Evolutionary conservation across 2,329 filamentous ascomycete genomes (phyloP), one percentile per base, ranked within the genome.

Genomic region (Onygena corvina): DNA sequence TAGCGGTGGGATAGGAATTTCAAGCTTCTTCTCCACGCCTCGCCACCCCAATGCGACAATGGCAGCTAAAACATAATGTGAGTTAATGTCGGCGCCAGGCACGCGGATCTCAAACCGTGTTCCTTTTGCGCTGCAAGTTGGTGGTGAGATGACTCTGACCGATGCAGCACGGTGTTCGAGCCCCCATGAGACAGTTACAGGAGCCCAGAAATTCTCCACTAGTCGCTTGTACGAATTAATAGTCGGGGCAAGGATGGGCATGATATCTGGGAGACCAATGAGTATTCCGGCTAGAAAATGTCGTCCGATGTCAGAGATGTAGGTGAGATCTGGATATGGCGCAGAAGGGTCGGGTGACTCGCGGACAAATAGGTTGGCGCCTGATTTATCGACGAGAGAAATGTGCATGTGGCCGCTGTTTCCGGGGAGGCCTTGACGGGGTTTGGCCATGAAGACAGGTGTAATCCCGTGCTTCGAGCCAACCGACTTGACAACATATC

Each of bases 191-290:
- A 96, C 92, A 0, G 90, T 95, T 4, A 98, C 92, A 0, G 92
- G 92, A 0, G 92, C 92, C 92, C 92, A 98, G 69, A 95, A 96
- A 70, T 96, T 96, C 72, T 98, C 92, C 2, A 98, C 92, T 0
- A 98, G 76, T 2, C 92, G 83, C 71, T 98, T 98, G 75, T 98
- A 98, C 53, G 86, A 94, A 75, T 98, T 98, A 61, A 98, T 79
- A 1, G 87, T 98, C 0, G 92, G 92, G 0, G 90, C 92, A 9
- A 98, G 74, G 51, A 96, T 74, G 0, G 92, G 92, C 92, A 98
- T 98, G 57, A 96, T 80, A 61, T 95, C 87, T 1, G 92, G 87
- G 3, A 98, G 76, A 11, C 90, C 92, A 20, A 86, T 83, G 0
- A 98, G 75, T 1, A 98, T 68, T 5, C 92, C 92, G 0, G 92